Base-by-base conservation (phyloP, 2,329 filamentous ascomycete species). In the Sclerotinia minor region DNA sequence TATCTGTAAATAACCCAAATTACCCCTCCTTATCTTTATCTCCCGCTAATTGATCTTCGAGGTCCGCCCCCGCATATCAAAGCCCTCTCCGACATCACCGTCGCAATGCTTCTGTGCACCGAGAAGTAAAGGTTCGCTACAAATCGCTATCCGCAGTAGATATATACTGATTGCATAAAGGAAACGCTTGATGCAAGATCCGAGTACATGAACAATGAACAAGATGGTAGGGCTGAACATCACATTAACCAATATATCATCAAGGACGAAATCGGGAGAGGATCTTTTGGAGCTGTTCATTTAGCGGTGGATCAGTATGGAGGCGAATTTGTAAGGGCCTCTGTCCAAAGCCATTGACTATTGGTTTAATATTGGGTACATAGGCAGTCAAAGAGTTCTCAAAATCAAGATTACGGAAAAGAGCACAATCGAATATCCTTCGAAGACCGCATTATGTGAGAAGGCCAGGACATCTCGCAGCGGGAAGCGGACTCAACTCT, bases 301-400 rank as follows among this genome's bases (percentile, higher is more conserved):
- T 83, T 94, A 26, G 95, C 93, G 29, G 88, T 87, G 2, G 94
- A 99, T 80, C 93, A 97, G 78, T 95, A 89, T 80, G 94, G 93
- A 53, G 87, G 88, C 64, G 93, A 98, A 91, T 98, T 90, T 85
- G 94, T 96, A 84, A 84, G 90, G 64, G 68, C 32, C 52, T 54
- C 32, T 44, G 24, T 41, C 32, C 19, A 53, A 54, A 53, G 32
- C 13, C 26, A 24, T 54, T 21, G 59, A 41, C 47, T 24, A 44
- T 47, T 38, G 32, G 49, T 26, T 55, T 72, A 41, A 68, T 64
- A 53, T 64, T 68, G 71, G 67, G 75, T 63, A 70, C 69, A 26
- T 76, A 97, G 94, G 94, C 95, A 68, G 87, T 98, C 77, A 99
- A 99, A 79, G 94, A 98, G 76, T 98, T 99, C 79, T 98, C 94